Conservation (phyloP, 2,329 filamentous ascomycete species). For the Colletotrichum sojae region DNA sequence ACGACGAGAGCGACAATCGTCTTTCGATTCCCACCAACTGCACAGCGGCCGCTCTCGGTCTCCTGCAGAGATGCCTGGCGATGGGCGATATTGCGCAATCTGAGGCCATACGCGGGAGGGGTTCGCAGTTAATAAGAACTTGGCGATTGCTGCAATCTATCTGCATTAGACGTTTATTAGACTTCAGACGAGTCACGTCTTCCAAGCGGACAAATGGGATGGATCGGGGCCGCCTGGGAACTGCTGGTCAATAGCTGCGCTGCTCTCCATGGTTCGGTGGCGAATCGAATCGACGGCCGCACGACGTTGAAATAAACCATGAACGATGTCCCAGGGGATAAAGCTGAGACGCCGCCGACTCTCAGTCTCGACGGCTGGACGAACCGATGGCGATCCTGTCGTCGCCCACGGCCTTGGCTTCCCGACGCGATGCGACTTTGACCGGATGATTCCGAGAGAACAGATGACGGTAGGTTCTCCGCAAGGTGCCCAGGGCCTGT, state of each 20-base stretch:
- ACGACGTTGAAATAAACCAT: conserved; percentile 16
- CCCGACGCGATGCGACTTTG: conserved; percentile 24
- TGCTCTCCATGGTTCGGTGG: background rate
- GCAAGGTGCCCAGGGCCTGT: conserved; percentile 16
- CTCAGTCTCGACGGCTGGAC: background rate
- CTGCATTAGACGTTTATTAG: background rate
- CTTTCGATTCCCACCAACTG: conserved; percentile 2
- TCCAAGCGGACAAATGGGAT: background rate
- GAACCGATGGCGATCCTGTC: conserved; percentile 26
- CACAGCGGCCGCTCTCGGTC: background rate
- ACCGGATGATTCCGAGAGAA: conserved; percentile 36
- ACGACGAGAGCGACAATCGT: background rate
- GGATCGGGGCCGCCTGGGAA: background rate
- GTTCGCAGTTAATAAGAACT: too few relatives aligned
- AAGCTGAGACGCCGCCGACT: conserved; percentile 25
- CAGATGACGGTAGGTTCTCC: conserved; percentile 15
- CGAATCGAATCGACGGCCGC: background rate
- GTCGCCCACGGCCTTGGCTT: conserved; percentile 15
- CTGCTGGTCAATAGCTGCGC: too few relatives aligned
- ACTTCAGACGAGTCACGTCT: background rate
- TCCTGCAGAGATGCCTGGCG: conserved; percentile 21
- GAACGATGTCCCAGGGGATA: background rate
- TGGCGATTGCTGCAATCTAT: background rate
- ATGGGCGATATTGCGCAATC: conserved; percentile 17
- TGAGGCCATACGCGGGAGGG: background rate